phyloP scores from a whole-genome alignment of 768 basidiomycete genomes.

The Amanita phalloides region DNA sequence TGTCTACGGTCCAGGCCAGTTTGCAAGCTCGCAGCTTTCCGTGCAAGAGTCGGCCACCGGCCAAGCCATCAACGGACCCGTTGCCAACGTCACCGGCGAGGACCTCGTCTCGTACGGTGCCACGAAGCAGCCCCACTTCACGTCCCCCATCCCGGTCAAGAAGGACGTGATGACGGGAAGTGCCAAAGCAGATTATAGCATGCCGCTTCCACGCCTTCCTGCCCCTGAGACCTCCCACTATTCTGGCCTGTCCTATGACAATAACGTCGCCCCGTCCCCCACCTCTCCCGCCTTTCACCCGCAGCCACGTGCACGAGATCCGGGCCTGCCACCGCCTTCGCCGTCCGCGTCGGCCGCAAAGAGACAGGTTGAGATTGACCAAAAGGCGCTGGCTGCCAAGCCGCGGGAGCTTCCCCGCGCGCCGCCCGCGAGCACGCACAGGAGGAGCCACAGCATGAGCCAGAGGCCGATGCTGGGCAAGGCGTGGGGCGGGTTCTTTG shows the following conservation, averaged over 20 bases:
- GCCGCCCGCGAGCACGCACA: slow-evolving; percentile 70
- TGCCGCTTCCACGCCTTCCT: slow-evolving; percentile 74
- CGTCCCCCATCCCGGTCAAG: slow-evolving; percentile 15
- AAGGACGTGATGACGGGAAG: slow-evolving; percentile 16
- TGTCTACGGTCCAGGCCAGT: slow-evolving; percentile 89
- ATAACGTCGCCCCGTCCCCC: slow-evolving; percentile 44
- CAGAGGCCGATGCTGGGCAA: slow-evolving; percentile 51
- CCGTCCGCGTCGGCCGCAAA: slow-evolving; percentile 18
- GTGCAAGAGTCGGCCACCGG: slow-evolving; percentile 19
- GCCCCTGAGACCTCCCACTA: slow-evolving; percentile 75
- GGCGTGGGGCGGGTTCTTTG: slow-evolving; percentile 55
- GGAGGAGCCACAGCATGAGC: slow-evolving; percentile 75
- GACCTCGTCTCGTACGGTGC: slow-evolving; percentile 4
- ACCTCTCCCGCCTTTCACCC: slow-evolving; percentile 45
- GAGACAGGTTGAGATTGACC: slow-evolving; percentile 17
- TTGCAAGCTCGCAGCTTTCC: slow-evolving; percentile 85
- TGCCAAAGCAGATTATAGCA: slow-evolving; percentile 61
- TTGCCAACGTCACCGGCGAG: neutral
- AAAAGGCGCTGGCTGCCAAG: slow-evolving; percentile 14
- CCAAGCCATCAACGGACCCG: slow-evolving; percentile 6
- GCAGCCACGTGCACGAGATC: slow-evolving; percentile 59
- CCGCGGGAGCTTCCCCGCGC: slow-evolving; percentile 40
- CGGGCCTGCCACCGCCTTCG: slow-evolving; percentile 39
- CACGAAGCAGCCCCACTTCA: slow-evolving; percentile 16
- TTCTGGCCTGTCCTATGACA: slow-evolving; percentile 74